Base-by-base conservation (phyloP, 2,329 filamentous ascomycete species). In the Byssoonygena ceratinophila region DNA sequence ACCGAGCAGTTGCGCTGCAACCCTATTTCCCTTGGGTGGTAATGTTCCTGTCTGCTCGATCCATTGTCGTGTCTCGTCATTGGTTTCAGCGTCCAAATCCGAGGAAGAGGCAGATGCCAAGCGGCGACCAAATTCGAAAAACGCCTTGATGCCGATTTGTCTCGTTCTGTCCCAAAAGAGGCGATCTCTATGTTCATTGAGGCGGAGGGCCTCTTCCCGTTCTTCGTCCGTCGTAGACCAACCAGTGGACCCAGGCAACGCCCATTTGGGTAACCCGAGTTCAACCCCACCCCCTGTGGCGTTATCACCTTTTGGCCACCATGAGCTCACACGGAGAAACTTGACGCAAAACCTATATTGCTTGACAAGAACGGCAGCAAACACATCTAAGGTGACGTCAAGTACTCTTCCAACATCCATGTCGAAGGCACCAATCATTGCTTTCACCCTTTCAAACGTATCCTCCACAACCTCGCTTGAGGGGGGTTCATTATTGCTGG, bases 281-380 rank as follows among this genome's bases (percentile, higher is more conserved):
- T 79, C 71, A 14, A 58, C 55, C 22, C 63, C 62, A 9, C 58
- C 41, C 14, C 51, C 55, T 40, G 76, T 71, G 9, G 74, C 65
- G 29, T 77, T 75, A 46, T 80, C 81, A 46, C 83, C 71, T 52
- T 78, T 81, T 1, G 92, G 92, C 92, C 92, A 98, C 92, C 92
- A 98, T 22, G 91, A 94, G 71, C 91, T 97, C 54, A 83, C 82
- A 54, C 91, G 80, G 22, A 98, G 75, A 45, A 97, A 83, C 66
- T 94, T 95, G 65, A 97, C 84, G 63, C 96, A 97, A 71, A 97
- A 98, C 29, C 85, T 82, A 65, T 84, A 89, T 59, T 95, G 88
- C 64, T 94, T 94, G 62, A 98, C 87, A 49, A 98, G 79, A 0
- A 94, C 84, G 11, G 90, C 88, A 1, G 92, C 92, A 64, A 94